Evolutionary conservation across 257 asterid species (phyloP).

Genomic region (Lycium ferocissimum): DNA sequence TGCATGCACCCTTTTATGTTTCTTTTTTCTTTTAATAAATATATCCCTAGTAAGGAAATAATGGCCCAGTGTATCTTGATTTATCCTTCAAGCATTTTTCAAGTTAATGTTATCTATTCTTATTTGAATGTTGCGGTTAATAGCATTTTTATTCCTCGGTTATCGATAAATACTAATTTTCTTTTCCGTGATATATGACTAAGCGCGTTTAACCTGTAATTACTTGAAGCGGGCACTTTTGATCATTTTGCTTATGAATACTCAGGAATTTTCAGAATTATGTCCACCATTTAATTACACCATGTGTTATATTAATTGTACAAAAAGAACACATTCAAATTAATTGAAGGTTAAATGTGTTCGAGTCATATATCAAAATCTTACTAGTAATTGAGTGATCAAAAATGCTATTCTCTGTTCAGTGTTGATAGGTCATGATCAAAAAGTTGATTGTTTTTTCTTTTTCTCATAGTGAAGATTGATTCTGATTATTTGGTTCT

Average conservation of each 20-base stretch:
- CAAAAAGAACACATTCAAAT: neutral
- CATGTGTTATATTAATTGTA: neutral
- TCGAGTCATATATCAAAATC: neutral
- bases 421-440: constrained; percentile 32
- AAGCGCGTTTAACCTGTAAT: neutral
- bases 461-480: neutral
- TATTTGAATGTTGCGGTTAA: constrained; percentile 2
- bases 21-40: neutral
- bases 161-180: neutral
- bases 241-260: neutral
- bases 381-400: neutral
- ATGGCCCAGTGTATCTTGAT: constrained; percentile 34
- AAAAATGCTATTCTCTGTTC: neutral
- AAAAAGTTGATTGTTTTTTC: constrained; percentile 22
- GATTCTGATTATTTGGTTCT: neutral
- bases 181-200: neutral
- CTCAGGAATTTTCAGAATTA: neutral
- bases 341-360: neutral
- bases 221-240: neutral
- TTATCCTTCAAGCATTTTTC: constrained; percentile 32
- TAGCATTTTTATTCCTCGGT: neutral
- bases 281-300: no score
- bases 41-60: neutral
- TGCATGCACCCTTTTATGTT: constrained; percentile 9
- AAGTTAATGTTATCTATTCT: constrained; percentile 2